Evolutionary conservation across 164 flowering plant genomes (phyloP), one percentile per base, ranked within the genome.

Genomic region (Cinnamomum chago): DNA sequence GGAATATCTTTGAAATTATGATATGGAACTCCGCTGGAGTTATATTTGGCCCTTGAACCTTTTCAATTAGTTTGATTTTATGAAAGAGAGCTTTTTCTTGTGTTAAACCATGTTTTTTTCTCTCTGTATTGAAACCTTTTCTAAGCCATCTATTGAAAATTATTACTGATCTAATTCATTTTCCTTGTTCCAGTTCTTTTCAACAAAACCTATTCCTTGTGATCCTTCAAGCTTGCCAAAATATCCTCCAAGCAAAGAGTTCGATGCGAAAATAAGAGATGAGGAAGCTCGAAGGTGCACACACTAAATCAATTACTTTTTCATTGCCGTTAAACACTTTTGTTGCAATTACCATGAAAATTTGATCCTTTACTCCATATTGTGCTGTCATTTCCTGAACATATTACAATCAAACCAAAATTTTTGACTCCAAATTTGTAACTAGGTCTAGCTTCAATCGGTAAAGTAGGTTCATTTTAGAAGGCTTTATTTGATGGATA

Each of bases 191-290:
- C 87, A 95, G 99, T 95, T 93, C 84, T 93, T 95, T 78, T 82
- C 89, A 33, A 83, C 86, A 50, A 88, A 84, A 75, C 99, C 99
- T 66, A 84, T 88, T 76, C 92, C 99, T 60, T 93, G 97, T 84
- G 96, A 93, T 78, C 99, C 98, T 70, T 90, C 95, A 77, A 90
- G 91, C 82, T 88, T 95, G 89, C 99, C 99, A 13, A 92, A 88
- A 79, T 95, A 93, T 82, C 96, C 97, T 76, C 99, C 99, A 25
- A 89, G 98, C 86, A 95, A 95, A 79, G 98, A 95, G 83, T 85
- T 92, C 66, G 96, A 93, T 84, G 97, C 94, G 15, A 95, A 92
- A 86, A 70, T 90, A 69, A 85, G 97, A 73, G 98, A 93, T 79
- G 98, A 95, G 77, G 99, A 92, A 84, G 89, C 97, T 76, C 85